Base-by-base conservation (phyloP, 345 rosid species). In the Linum usitatissimum region DNA sequence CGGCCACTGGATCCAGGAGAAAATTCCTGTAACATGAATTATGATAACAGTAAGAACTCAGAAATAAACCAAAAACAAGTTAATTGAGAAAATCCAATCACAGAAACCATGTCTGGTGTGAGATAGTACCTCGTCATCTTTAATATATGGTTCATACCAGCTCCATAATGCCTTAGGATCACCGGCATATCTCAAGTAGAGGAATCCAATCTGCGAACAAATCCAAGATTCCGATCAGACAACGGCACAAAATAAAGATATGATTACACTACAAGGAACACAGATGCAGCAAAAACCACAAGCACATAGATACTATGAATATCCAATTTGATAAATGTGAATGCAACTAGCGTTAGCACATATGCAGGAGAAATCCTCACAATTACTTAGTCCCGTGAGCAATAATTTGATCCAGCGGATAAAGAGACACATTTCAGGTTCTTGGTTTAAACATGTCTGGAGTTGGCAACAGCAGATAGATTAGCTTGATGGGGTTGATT, bases 111-210 rank as follows among this genome's bases (percentile, higher is more conserved):
- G 6, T 18, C 9, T 20, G 18, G 48, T 31, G 30, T 54, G 5
- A 34, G 10, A 21, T 48, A 57, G 66, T 81, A 93, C 99, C 97
- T 90, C 99, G 9, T 87, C 97, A 72, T 90, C 99, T 75, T 80
- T 81, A 51, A 90, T 70, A 71, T 87, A 93, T 34, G 90, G 92
- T 62, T 93, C 99, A 75, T 71, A 93, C 96, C 97, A 93, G 72
- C 76, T 78, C 97, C 99, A 93, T 49, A 93, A 59, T 23, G 96
- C 90, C 83, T 90, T 93, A 48, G 99, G 77, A 75, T 93, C 99
- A 59, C 73, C 99, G 66, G 91, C 90, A 75, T 90, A 93, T 75
- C 99, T 93, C 68, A 93, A 73, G 70, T 93, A 93, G 38, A 93
- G 85, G 70, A 93, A 93, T 72, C 99, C 99, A 77, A 93, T 63